These are phyloP conservation scores for Beauveria caledonica DNA, from an alignment of 2,329 filamentous ascomycete genomes.

Conservation along the genomic window DNA sequence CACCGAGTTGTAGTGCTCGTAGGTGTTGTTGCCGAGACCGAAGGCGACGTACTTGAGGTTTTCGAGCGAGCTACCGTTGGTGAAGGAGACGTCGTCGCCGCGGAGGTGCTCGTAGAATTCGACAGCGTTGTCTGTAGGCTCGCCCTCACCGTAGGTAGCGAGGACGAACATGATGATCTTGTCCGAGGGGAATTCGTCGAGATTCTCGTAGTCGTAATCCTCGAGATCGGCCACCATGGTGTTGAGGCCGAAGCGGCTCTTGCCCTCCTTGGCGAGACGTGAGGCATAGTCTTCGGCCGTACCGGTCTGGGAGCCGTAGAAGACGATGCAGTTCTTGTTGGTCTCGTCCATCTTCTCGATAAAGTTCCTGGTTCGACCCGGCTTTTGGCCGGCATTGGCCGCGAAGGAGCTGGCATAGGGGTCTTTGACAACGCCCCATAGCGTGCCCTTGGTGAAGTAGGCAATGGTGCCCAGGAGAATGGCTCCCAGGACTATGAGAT, in stretches of 20 bases:
- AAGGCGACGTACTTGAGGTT: slow-evolving; percentile 93
- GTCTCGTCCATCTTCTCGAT: slow-evolving; percentile 93
- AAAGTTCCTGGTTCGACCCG: slow-evolving; percentile 83
- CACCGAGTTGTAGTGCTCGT: slow-evolving; percentile 99
- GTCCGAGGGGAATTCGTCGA: slow-evolving; percentile 80
- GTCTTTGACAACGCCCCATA: slow-evolving; percentile 84
- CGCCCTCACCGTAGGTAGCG: slow-evolving; percentile 95
- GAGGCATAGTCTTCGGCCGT: slow-evolving; percentile 98
- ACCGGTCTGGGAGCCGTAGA: slow-evolving; percentile 97
- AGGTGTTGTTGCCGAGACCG: slow-evolving; percentile 97
- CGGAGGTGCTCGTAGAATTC: slow-evolving; percentile 97
- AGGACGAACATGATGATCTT: slow-evolving; percentile 93
- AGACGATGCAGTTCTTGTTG: slow-evolving; percentile 94
- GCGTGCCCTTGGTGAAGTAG: slow-evolving; percentile 95
- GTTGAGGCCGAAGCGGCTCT: slow-evolving; percentile 89
- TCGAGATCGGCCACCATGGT: slow-evolving; percentile 98
- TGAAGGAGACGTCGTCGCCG: slow-evolving; percentile 73
- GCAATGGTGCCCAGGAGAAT: slow-evolving; percentile 82
- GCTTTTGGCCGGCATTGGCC: slow-evolving; percentile 62
- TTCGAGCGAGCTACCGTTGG: slow-evolving; percentile 62
- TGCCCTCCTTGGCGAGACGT: slow-evolving; percentile 91
- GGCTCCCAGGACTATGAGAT: slow-evolving; percentile 80
- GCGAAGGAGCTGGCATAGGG: slow-evolving; percentile 73
- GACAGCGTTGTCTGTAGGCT: slow-evolving; percentile 96
- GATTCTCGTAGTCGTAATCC: slow-evolving; percentile 93